A percentile compares a stretch with the other conserved stretches of the same genome.
These are phyloP conservation scores for Mytilinidion resinicola DNA, from an alignment of 495 filamentous ascomycete species.

Conservation along the genomic window DNA sequence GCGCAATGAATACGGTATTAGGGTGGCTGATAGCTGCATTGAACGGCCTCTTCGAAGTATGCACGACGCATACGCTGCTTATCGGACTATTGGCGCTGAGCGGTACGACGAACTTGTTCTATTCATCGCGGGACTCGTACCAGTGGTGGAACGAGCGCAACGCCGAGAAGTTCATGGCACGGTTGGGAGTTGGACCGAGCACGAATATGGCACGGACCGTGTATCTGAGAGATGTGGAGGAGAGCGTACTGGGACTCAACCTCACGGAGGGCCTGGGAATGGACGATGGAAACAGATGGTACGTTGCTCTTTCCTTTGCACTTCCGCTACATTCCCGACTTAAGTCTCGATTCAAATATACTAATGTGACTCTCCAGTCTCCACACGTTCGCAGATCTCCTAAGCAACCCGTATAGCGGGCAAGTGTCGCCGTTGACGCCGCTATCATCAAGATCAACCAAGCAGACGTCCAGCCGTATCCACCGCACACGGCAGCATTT, in stretches of 20 bases:
- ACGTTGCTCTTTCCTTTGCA: neutral
- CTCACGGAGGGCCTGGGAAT: too few relatives aligned
- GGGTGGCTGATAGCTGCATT: conserved; percentile 62
- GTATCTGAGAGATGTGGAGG: conserved; percentile 75
- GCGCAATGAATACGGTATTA: conserved; percentile 62
- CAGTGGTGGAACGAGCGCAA: conserved; percentile 82
- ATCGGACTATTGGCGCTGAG: conserved; percentile 61
- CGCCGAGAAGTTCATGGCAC: conserved; percentile 69
- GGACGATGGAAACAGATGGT: conserved; percentile 29
- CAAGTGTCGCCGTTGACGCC: neutral
- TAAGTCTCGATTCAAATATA: neutral
- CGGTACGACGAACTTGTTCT: conserved; percentile 60
- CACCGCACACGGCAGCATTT: conserved; percentile 73
- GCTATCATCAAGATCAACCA: conserved; percentile 6
- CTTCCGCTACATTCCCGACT: neutral
- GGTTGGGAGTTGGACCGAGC: conserved; percentile 73
- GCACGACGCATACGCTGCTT: conserved; percentile 70
- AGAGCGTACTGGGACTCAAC: conserved; percentile 27
- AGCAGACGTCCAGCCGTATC: conserved; percentile 47
- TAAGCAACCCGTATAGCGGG: neutral
- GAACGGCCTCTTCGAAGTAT: conserved; percentile 58
- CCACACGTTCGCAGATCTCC: conserved; percentile 25
- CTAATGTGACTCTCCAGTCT: conserved; percentile 5
- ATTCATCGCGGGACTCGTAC: conserved; percentile 59
- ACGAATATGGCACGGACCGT: conserved; percentile 76